Percentiles rank a stretch among this genome's conserved stretches.
phyloP scores from a whole-genome alignment of 179 eudicot species.

The Pouteria campechiana region DNA sequence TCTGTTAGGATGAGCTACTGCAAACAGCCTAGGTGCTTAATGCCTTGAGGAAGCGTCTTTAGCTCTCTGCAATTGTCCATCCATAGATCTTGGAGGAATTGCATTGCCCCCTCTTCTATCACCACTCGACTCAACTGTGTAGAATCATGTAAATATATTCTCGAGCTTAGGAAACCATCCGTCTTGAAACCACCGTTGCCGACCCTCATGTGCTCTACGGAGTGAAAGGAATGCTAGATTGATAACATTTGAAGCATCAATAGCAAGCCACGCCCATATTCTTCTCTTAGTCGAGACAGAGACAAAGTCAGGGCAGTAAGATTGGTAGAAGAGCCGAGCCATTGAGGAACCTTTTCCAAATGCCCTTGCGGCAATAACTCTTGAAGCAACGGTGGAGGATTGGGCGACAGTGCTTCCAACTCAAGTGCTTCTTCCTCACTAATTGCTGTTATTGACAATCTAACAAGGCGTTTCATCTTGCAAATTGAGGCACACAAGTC shows the following conservation, averaged over 20 bases:
- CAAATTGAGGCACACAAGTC: constrained; percentile 17
- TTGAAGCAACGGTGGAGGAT: constrained; percentile 18
- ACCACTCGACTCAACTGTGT: constrained; percentile 4
- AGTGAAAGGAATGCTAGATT: constrained; percentile 18
- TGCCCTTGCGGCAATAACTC: constrained; percentile 13
- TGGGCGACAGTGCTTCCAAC: constrained; percentile 8
- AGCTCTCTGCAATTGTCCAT: constrained; percentile 9
- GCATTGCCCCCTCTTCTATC: constrained; percentile 17
- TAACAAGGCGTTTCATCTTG: constrained; percentile 11
- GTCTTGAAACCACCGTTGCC: constrained; percentile 5
- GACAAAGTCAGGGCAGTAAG: constrained; percentile 16
- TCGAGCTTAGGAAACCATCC: constrained; percentile 14
- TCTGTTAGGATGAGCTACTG: no score
- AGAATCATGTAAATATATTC: constrained; percentile 12
- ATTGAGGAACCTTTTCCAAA: constrained; percentile 13
- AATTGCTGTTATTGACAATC: constrained; percentile 11
- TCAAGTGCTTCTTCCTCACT: constrained; percentile 8
- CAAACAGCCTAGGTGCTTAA: constrained; percentile 20
- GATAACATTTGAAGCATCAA: constrained; percentile 10
- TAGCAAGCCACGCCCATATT: no score
- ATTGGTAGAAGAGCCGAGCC: constrained; percentile 11
- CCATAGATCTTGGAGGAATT: constrained; percentile 11
- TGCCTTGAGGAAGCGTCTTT: constrained; percentile 14
- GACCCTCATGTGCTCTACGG: constrained; percentile 12
- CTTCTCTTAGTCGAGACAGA: constrained; percentile 6